These are phyloP conservation scores for Spatholobus suberectus DNA, from an alignment of 306 rosid species.

Conservation along the genomic window DNA sequence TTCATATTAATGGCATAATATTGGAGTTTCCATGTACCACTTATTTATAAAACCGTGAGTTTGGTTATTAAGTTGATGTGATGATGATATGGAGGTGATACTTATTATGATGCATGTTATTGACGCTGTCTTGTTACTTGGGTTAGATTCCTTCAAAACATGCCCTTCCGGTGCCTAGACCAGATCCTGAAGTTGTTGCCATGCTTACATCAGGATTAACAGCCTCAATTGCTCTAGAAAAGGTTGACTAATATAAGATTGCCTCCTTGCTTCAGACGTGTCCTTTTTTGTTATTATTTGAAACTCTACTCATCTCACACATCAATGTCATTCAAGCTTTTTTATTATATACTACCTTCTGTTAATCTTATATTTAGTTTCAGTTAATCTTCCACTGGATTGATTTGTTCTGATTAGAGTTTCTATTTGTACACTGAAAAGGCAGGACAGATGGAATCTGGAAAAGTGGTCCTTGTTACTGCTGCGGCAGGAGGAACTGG, in stretches of 20 bases:
- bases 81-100: constrained; percentile 10
- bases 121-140: constrained; percentile 38
- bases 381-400: constrained; percentile 1
- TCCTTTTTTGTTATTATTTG: constrained; percentile 27
- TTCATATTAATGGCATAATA: constrained; percentile 9
- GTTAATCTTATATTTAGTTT: constrained; percentile 27
- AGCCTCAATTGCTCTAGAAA: constrained; percentile 91
- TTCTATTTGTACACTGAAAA: constrained; percentile 42
- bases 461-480: constrained; percentile 89
- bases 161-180: constrained; percentile 89
- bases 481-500: constrained; percentile 99
- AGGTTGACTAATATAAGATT: constrained; percentile 55
- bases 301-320: constrained; percentile 27
- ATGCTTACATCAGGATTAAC: constrained; percentile 98
- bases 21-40: not conserved
- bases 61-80: constrained; percentile 15
- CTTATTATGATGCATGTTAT: constrained; percentile 8
- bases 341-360: constrained; percentile 18
- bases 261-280: constrained; percentile 23
- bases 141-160: constrained; percentile 80
- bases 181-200: constrained; percentile 98
- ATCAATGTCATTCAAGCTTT: not conserved
- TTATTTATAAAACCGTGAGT: not conserved
- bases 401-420: constrained; percentile 37
- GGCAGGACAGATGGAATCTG: constrained; percentile 93